A percentile compares a stretch with the other conserved stretches of the same genome.
These are phyloP conservation scores for Talaromyces pinophilus DNA, from an alignment of 2,329 filamentous ascomycete genomes.

Conservation along the genomic window DNA sequence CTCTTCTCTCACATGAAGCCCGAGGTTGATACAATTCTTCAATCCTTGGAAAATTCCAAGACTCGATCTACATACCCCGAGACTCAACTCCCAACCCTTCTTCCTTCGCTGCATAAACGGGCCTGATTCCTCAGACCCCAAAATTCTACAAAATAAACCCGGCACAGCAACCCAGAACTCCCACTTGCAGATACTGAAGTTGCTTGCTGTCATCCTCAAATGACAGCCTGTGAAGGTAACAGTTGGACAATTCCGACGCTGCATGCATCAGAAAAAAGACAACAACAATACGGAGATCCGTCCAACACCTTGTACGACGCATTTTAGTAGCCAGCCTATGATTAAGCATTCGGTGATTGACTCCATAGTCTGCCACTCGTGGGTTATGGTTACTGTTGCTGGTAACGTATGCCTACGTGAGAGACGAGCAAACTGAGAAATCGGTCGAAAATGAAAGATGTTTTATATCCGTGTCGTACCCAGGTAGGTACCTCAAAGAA, in stretches of 20 bases:
- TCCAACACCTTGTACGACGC: neutral
- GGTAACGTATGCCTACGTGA: neutral
- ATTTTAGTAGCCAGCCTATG: neutral
- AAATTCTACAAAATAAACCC: neutral
- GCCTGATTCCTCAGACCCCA: neutral
- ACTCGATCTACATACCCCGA: neutral
- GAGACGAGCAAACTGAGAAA: neutral
- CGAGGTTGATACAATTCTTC: neutral
- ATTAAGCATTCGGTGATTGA: neutral
- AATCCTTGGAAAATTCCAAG: neutral
- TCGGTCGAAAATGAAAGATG: neutral
- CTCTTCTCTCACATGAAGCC: neutral
- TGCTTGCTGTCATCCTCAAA: neutral
- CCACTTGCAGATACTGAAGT: neutral
- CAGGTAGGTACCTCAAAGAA: too few relatives aligned
- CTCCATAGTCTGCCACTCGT: neutral
- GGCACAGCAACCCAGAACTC: neutral
- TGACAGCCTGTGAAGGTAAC: neutral
- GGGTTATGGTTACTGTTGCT: neutral
- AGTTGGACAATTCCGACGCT: slow-evolving; percentile 9
- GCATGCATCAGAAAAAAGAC: neutral
- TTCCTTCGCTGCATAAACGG: neutral
- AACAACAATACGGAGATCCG: neutral
- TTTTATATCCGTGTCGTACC: neutral
- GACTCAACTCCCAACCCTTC: neutral